A percentile compares a stretch with the other conserved stretches of the same genome.
Evolutionary conservation across 202 grass and related monocot genomes (phyloP).

Genomic region (Carex arenaria): DNA sequence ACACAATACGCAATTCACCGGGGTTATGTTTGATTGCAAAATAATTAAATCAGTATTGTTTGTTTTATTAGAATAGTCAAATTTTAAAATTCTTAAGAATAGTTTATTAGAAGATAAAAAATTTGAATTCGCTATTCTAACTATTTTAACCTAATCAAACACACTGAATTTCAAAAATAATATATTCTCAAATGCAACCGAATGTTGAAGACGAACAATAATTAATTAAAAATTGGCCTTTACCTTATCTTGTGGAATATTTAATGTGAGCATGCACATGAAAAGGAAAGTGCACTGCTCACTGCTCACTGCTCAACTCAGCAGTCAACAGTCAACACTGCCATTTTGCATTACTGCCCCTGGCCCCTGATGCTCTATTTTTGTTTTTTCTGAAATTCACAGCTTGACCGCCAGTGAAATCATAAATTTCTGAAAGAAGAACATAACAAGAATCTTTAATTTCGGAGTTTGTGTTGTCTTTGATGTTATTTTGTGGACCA

Average conservation of each 20-base stretch:
- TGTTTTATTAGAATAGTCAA: too few relatives aligned
- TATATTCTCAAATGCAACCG: too few relatives aligned
- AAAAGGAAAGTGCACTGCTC: not conserved
- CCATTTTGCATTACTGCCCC: slow-evolving; percentile 1
- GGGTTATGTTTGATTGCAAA: too few relatives aligned
- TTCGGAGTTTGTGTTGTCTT: not conserved
- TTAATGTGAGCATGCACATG: not conserved
- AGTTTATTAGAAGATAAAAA: too few relatives aligned
- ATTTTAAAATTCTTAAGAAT: too few relatives aligned
- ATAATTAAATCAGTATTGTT: too few relatives aligned
- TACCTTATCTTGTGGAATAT: not conserved
- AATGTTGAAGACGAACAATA: not conserved
- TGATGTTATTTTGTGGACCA: not conserved
- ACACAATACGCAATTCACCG: not conserved
- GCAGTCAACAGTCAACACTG: not conserved
- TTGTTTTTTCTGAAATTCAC: not conserved
- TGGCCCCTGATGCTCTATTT: too few relatives aligned
- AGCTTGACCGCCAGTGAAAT: not conserved
- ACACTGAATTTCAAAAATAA: too few relatives aligned
- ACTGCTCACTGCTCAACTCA: not conserved
- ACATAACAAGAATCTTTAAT: not conserved
- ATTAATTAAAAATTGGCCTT: not conserved
- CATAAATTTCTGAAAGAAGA: not conserved
- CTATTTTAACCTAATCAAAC: too few relatives aligned
- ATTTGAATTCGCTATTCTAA: too few relatives aligned